Evolutionary conservation across 2,329 filamentous ascomycete species (phyloP), one percentile per base, ranked within the genome.

Genomic region (Trichoderma asperellum): DNA sequence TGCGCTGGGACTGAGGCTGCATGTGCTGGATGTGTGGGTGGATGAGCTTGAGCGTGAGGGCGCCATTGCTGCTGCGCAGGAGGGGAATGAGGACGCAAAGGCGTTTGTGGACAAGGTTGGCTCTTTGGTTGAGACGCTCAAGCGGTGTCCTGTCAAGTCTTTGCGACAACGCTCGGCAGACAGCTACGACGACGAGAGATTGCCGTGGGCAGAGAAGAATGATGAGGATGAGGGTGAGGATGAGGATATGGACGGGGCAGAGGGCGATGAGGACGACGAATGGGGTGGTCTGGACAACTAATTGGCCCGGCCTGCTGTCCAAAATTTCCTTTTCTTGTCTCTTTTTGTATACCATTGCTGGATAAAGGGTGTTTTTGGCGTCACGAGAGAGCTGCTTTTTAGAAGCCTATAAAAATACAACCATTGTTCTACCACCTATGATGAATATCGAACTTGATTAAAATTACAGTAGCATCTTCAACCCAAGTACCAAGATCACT

Each of bases 21-120:
- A 99, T 80, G 87, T 94, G 16, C 80, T 97, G 72, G 96, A 99
- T 82, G 87, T 98, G 66, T 98, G 92, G 88, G 87, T 97, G 10
- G 96, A 98, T 79, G 94, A 97, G 84, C 80, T 94, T 75, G 92
- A 94, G 79, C 90, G 89, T 76, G 87, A 89, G 40, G 87, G 89
- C 65, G 83, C 87, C 43, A 73, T 89, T 32, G 61, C 49, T 1
- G 52, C 35, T 24, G 61, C 35, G 37, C 8, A 76, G 6, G 76
- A 75, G 12, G 76, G 75, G 12, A 78, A 53, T 12, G 58, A 78
- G 5, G 75, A 75, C 35, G 81, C 79, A 24, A 79, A 78, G 58
- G 80, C 81, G 52, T 88, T 91, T 49, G 74, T 91, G 29, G 81
- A 84, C 68, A 77, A 76, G 37, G 71, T 92, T 64, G 82, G 89